Percentiles rank a stretch among this genome's conserved stretches.
These are phyloP conservation scores for Xylaria bambusicola DNA, from an alignment of 495 filamentous ascomycete genomes.

Conservation along the genomic window DNA sequence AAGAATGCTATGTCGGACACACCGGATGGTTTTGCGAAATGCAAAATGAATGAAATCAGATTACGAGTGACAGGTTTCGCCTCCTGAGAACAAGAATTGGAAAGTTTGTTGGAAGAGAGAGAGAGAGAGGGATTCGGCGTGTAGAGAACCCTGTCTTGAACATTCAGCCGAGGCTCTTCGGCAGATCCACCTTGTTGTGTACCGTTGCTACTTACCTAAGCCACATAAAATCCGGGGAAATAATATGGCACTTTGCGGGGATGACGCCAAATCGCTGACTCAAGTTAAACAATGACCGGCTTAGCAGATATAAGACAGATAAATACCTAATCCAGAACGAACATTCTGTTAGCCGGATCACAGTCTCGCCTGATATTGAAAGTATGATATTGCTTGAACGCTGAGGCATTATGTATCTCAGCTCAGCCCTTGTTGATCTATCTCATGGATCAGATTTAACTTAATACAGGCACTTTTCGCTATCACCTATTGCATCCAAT, in stretches of 20 bases:
- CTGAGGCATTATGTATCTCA: too few species aligned
- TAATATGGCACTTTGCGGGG: background rate
- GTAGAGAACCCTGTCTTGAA: background rate
- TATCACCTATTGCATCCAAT: background rate
- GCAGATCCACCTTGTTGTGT: conserved; percentile 16
- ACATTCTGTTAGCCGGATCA: too few species aligned
- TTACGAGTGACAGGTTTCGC: background rate
- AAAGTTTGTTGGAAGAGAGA: background rate
- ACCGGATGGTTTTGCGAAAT: background rate
- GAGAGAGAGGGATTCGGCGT: background rate
- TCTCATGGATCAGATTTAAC: too few species aligned
- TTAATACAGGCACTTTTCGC: too few species aligned
- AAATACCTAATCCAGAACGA: too few species aligned
- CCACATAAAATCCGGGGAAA: conserved; percentile 4
- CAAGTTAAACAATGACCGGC: too few species aligned
- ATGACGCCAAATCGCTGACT: background rate
- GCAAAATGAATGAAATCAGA: background rate
- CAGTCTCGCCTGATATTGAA: too few species aligned
- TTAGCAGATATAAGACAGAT: too few species aligned
- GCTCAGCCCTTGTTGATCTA: too few species aligned
- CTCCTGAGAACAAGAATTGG: background rate
- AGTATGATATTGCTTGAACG: too few species aligned
- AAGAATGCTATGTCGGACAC: background rate
- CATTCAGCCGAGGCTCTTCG: conserved; percentile 19
- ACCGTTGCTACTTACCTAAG: background rate